A percentile compares a stretch with the other conserved stretches of the same genome.
Conservation (phyloP, 2,329 filamentous ascomycete genomes). For the Chaetothyriales sp. region DNA sequence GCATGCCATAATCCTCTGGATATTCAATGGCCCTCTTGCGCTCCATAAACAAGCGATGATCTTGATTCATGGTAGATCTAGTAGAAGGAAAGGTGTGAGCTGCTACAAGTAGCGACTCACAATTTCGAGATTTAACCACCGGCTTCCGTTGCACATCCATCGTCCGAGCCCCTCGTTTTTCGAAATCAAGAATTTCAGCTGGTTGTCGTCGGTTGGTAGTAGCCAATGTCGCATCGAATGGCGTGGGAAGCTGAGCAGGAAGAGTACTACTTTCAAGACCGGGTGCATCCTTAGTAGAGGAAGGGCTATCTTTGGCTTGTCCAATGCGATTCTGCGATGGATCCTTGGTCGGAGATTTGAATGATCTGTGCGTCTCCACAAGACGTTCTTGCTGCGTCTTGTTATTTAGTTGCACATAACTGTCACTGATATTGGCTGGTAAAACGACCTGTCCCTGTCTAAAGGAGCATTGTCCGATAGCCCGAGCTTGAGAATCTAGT, state of each 20-base stretch:
- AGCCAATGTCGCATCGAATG: neutral
- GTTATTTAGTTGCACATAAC: neutral
- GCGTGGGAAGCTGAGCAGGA: neutral
- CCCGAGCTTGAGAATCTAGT: neutral
- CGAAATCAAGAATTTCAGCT: neutral
- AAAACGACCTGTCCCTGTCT: neutral
- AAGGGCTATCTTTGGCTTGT: neutral
- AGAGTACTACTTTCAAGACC: neutral
- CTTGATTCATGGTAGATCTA: neutral
- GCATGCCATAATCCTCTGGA: neutral
- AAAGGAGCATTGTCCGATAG: neutral
- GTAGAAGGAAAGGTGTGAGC: slow-evolving; percentile 12
- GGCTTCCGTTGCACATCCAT: neutral
- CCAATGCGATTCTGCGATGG: slow-evolving; percentile 1
- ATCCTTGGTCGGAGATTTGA: no score
- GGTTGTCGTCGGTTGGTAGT: neutral
- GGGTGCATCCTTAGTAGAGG: neutral
- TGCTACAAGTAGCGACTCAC: neutral
- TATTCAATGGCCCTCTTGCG: neutral
- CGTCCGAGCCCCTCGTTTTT: neutral
- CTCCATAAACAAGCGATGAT: neutral
- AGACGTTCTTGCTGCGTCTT: neutral
- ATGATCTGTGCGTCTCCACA: slow-evolving; percentile 1
- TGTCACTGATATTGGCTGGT: neutral
- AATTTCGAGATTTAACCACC: neutral